These are phyloP conservation scores for Alternaria brassicicola DNA, from an alignment of 2,329 filamentous ascomycete genomes.

Conservation along the genomic window DNA sequence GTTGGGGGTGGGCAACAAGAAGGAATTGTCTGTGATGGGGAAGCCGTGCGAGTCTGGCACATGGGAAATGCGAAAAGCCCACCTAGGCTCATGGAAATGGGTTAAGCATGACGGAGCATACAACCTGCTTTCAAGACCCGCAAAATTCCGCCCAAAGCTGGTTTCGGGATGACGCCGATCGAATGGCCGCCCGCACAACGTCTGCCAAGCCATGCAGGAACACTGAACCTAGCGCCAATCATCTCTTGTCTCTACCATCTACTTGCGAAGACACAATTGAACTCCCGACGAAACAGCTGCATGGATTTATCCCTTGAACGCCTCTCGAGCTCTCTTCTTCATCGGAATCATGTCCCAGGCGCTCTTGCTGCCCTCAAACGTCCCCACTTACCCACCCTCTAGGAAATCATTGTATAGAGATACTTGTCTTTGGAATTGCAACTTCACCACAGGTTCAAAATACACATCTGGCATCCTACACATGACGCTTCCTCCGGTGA, in stretches of 20 bases:
- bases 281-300: background rate
- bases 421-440: too few species aligned
- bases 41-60: background rate
- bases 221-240: constrained; percentile 2
- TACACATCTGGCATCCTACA: too few species aligned
- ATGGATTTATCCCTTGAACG: background rate
- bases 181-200: constrained; percentile 17
- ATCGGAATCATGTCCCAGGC: background rate
- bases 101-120: constrained; percentile 37
- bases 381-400: background rate
- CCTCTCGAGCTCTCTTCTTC: too few species aligned
- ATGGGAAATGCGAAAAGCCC: constrained; percentile 17
- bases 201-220: constrained; percentile 34
- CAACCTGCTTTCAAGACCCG: constrained; percentile 14
- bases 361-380: background rate
- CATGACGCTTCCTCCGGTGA: too few species aligned
- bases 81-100: constrained; percentile 30
- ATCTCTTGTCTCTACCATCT: background rate
- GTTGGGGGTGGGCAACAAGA: constrained; percentile 1
- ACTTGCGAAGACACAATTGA: background rate
- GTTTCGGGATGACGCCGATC: constrained; percentile 26
- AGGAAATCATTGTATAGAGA: background rate
- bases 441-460: too few species aligned
- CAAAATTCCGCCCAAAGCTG: constrained; percentile 22
- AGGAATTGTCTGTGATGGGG: background rate